Evolutionary conservation across 371 early-diverging fungal species (phyloP), one percentile per base, ranked within the genome.

Genomic region (Apophysomyces trapeziformis): DNA sequence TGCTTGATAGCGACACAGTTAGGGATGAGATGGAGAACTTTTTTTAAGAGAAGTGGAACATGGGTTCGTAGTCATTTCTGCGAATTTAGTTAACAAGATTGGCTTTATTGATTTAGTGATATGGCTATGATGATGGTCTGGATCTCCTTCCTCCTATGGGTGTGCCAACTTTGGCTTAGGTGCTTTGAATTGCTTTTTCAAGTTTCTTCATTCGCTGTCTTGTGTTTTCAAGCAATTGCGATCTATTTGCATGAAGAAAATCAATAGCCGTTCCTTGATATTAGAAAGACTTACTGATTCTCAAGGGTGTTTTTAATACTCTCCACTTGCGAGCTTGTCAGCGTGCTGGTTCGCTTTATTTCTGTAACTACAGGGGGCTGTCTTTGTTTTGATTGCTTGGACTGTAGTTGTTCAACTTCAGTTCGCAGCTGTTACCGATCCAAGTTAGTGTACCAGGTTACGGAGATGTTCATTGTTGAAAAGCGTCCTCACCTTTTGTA

Each of bases 401-500:
- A 26, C 21, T 21, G 16, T 21, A 26, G 7, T 50, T 50, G 54
- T 9, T 21, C 9, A 18, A 18, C 21, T 21, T 50, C 54, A 21
- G 21, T 16, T 50, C 21, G 18, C 8, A 9, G 9, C 21, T 21
- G 16, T 26, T 7, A 21, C 54, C 21, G 21, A 9, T 4, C n/a
- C 1, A 50, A 18, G 21, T 9, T 9, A 50, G 21, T 26, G 32
- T 26, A 26, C 32, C 32, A 41, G 13, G 41, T 50, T 21, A 50
- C 9, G n/a, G 7, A 18, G 7, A 26, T 21, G 14, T 50, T 9
- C 32, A 18, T 50, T 4, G 21, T 26, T 50, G 9, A 18, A 26
- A 9, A 9, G 8, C 8, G 9, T 21, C 21, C 21, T 65, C 50
- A 68, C 72, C 72, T 66, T 66, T 38, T 66, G 54, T 5, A 68